Evolutionary conservation across 2,329 filamentous ascomycete species (phyloP).

Genomic region (Diaporthe aspalathi): DNA sequence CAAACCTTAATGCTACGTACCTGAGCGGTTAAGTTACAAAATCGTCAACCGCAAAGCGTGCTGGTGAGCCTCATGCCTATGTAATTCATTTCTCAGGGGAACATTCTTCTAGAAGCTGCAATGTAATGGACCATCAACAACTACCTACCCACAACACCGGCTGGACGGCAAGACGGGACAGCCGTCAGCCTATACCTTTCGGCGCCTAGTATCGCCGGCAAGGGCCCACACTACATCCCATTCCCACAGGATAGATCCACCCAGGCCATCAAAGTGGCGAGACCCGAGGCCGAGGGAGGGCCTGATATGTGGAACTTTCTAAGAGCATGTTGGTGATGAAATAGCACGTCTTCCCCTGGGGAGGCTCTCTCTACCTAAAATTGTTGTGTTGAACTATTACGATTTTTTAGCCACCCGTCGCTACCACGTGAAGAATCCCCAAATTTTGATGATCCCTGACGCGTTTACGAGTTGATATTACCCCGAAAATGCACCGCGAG

Average conservation of each 20-base stretch:
- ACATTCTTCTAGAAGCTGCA: not conserved
- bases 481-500: constrained; percentile 32
- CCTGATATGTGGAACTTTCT: constrained; percentile 21
- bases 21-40: too few species aligned
- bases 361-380: too few species aligned
- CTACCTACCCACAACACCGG: not conserved
- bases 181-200: not conserved
- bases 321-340: constrained; percentile 19
- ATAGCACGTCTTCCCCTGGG: constrained; percentile 22
- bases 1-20: not conserved
- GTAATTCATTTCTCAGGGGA: too few species aligned
- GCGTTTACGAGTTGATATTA: constrained; percentile 12
- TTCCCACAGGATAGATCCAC: constrained; percentile 21
- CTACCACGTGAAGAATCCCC: too few species aligned
- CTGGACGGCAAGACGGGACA: not conserved
- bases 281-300: constrained; percentile 27
- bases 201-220: constrained; percentile 17
- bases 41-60: not conserved
- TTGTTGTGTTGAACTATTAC: too few species aligned
- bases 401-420: too few species aligned
- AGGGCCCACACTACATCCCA: constrained; percentile 13
- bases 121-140: not conserved
- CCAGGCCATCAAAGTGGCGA: constrained; percentile 28
- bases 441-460: not conserved
- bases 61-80: constrained; percentile 1